Base-by-base conservation (phyloP, 1,284 basidiomycete genomes). In the Porodaedalea pini region DNA sequence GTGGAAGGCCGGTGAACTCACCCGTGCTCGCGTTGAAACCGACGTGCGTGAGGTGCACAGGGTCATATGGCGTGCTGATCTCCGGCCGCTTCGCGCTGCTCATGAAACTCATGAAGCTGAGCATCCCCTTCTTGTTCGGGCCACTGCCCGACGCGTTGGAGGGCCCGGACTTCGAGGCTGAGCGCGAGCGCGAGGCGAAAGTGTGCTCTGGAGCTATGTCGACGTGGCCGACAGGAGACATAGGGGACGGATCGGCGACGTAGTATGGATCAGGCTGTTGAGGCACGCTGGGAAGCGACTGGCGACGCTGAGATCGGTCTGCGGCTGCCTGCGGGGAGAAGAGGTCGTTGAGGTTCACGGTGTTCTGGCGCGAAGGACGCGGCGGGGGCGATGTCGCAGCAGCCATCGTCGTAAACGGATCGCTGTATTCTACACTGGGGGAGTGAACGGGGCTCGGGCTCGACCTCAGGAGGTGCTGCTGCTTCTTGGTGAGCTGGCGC, bases 1-100 rank as follows among this genome's bases (percentile, higher is more conserved):
- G 95, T 1, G 97, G 97, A 56, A 99, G 79, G 3, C 97, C 97
- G 7, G 92, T 95, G 75, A 94, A 99, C 75, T 99, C 95, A 58
- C 97, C 97, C 0, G 96, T 99, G 60, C 93, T 95, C 32, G 93
- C 94, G 75, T 99, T 98, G 83, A 98, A 99, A 61, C 96, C 97
- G 69, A 99, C 97, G 69, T 99, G 97, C 0, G 96, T 99, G 64
- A 99, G 86, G 75, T 99, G 97, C 39, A 99, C 95, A n/a, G 97
- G 97, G 72, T 99, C 97, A 71, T 98, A 99, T 1, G 94, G 96
- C 2, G 94, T 97, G 64, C 92, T 95, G 76, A 99, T 99, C 73
- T 97, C 94, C 17, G 88, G 88, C 41, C 91, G 83, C 76, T 93
- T 94, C 58, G 83, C 81, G 48, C 81, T 79, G 61, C 82, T 86